Conservation (phyloP, 805 yeast genomes). For the Candida maltosa region DNA sequence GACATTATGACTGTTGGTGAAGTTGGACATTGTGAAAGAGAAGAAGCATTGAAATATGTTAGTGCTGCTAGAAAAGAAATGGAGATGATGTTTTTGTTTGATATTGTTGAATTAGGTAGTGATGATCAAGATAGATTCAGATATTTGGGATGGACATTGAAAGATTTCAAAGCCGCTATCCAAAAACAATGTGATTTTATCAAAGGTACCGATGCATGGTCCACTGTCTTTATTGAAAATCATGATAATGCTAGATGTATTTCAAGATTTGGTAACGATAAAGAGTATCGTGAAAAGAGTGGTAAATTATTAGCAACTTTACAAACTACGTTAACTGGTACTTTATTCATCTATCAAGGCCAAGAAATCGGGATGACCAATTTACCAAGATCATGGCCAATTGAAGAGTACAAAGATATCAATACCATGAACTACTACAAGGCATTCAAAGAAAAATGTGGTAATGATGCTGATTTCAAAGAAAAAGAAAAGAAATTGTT, state of each 20-base stretch:
- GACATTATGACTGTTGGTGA: constrained; percentile 60
- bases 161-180: constrained; percentile 42
- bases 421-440: constrained; percentile 42
- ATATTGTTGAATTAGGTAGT: constrained; percentile 35
- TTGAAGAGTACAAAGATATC: constrained; percentile 52
- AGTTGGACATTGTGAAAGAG: constrained; percentile 42
- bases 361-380: constrained; percentile 60
- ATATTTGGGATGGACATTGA: constrained; percentile 28
- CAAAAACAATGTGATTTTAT: constrained; percentile 32
- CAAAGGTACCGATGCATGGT: constrained; percentile 54
- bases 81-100: constrained; percentile 34
- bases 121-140: constrained; percentile 31
- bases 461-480: constrained; percentile 20
- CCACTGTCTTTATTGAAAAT: constrained; percentile 53
- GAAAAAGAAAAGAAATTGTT: constrained; percentile 21
- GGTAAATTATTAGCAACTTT: constrained; percentile 49
- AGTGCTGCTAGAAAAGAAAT: constrained; percentile 35
- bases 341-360: constrained; percentile 57
- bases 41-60: constrained; percentile 41
- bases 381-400: constrained; percentile 43
- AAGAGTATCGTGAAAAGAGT: constrained; percentile 30
- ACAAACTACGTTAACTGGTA: constrained; percentile 48
- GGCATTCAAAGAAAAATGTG: constrained; percentile 23
- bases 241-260: constrained; percentile 58
- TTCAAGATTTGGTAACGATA: constrained; percentile 48